These are phyloP conservation scores for Voacanga thouarsii DNA, from an alignment of 257 asterid species.

Conservation along the genomic window DNA sequence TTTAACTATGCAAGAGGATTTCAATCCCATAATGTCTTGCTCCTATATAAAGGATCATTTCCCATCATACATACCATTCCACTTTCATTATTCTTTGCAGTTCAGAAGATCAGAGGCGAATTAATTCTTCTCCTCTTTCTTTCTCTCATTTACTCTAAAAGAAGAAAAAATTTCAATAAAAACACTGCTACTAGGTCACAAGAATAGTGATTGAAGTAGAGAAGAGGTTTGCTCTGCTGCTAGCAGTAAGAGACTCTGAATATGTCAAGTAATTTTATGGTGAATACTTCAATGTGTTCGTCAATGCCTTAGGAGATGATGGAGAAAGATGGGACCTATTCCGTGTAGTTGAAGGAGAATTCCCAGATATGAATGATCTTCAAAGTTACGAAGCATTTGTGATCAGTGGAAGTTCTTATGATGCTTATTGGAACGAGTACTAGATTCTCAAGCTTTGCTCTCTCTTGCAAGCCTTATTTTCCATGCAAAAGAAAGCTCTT, in stretches of 20 bases:
- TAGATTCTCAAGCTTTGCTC: conserved; percentile 59
- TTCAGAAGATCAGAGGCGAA: no score
- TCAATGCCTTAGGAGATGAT: conserved; percentile 46
- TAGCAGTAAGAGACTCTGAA: conserved; percentile 61
- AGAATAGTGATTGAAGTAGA: conserved; percentile 14
- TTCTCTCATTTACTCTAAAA: no score
- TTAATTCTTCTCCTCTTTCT: no score
- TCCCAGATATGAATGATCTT: conserved; percentile 41
- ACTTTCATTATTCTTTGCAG: no score
- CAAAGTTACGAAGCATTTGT: conserved; percentile 54
- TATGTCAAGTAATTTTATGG: conserved; percentile 54
- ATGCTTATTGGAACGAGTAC: conserved; percentile 54
- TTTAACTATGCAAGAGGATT: no score
- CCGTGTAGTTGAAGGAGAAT: conserved; percentile 56
- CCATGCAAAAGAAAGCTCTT: conserved; percentile 55
- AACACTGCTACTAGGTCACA: not conserved
- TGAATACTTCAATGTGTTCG: conserved; percentile 58
- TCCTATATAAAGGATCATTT: no score
- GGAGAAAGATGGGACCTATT: conserved; percentile 65
- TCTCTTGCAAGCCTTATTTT: conserved; percentile 42
- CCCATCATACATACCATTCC: no score
- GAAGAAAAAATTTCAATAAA: no score
- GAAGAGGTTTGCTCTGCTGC: conserved; percentile 50
- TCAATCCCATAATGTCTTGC: no score
- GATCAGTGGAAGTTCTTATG: conserved; percentile 63